Percentiles rank a stretch among this genome's conserved stretches.
These are phyloP conservation scores for Trichophyton rubrum DNA, from an alignment of 2,329 filamentous ascomycete species.

Conservation along the genomic window DNA sequence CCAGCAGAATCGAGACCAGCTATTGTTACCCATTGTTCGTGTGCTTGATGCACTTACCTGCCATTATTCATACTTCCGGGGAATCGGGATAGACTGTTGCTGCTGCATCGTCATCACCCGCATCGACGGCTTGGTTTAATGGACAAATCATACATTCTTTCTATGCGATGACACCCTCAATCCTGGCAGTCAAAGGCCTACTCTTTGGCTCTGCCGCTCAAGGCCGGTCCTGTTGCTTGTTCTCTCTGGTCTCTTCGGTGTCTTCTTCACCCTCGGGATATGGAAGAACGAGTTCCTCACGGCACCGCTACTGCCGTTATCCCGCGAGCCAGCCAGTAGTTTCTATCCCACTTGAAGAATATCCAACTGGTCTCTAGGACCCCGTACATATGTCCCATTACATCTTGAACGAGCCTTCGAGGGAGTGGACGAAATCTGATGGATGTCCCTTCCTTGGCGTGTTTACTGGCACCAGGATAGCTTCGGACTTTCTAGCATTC, in stretches of 20 bases:
- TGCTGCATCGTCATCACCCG: background rate
- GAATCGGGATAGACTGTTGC: background rate
- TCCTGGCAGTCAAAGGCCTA: background rate
- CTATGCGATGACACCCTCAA: background rate
- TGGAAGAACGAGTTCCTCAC: background rate
- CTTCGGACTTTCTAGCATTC: too few relatives aligned
- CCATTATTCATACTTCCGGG: background rate
- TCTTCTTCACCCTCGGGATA: background rate
- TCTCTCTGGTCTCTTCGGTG: background rate
- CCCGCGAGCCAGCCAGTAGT: background rate
- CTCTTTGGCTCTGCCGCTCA: background rate
- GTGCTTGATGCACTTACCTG: background rate
- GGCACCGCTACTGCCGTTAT: background rate
- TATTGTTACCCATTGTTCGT: background rate
- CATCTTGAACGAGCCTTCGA: too few relatives aligned
- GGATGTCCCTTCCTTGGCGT: too few relatives aligned
- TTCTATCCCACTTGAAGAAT: background rate
- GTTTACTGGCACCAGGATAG: too few relatives aligned
- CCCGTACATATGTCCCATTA: too few relatives aligned
- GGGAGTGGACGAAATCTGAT: too few relatives aligned
- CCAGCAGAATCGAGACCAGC: background rate
- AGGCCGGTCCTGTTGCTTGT: background rate
- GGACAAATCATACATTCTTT: slow-evolving; percentile 1
- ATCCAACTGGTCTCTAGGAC: background rate
- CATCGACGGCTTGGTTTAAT: background rate